phyloP scores from a whole-genome alignment of 2,329 filamentous ascomycete species.

The Penicillium frequentans region DNA sequence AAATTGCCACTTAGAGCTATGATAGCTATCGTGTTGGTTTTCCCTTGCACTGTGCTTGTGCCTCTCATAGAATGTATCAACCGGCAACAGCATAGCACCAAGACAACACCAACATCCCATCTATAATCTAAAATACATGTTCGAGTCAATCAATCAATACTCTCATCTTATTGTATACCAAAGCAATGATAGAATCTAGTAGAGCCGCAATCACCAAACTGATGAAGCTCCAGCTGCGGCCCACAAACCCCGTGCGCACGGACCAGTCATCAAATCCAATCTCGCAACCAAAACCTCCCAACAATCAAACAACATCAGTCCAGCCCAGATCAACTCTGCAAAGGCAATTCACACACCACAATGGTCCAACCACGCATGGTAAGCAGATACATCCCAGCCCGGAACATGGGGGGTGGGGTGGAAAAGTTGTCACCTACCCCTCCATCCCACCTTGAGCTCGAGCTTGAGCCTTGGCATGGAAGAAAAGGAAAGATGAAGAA shows the following conservation, averaged over 20 bases:
- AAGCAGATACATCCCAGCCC: constrained; percentile 19
- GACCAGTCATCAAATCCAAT: constrained; percentile 23
- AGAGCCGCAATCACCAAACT: not conserved
- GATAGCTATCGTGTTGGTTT: not conserved
- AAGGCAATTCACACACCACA: constrained; percentile 1
- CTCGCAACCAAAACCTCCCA: constrained; percentile 6
- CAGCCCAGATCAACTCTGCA: not conserved
- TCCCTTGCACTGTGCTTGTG: not conserved
- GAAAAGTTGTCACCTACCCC: not conserved
- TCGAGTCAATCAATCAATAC: not conserved
- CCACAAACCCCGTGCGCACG: constrained; percentile 18
- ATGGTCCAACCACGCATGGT: constrained; percentile 65
- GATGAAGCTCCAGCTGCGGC: not conserved
- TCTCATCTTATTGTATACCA: not conserved
- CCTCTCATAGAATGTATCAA: not conserved
- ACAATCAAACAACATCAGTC: not conserved
- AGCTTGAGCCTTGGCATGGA: not conserved
- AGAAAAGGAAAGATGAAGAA: not conserved
- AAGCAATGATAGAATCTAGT: not conserved
- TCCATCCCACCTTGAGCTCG: not conserved
- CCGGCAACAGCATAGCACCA: too few relatives aligned
- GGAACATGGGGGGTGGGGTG: not conserved
- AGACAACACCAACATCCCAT: too few relatives aligned
- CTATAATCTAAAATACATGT: not conserved
- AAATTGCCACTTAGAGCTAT: too few relatives aligned